Evolutionary conservation across 495 filamentous ascomycete species (phyloP).

Genomic region (Umbilicaria muhlenbergii): DNA sequence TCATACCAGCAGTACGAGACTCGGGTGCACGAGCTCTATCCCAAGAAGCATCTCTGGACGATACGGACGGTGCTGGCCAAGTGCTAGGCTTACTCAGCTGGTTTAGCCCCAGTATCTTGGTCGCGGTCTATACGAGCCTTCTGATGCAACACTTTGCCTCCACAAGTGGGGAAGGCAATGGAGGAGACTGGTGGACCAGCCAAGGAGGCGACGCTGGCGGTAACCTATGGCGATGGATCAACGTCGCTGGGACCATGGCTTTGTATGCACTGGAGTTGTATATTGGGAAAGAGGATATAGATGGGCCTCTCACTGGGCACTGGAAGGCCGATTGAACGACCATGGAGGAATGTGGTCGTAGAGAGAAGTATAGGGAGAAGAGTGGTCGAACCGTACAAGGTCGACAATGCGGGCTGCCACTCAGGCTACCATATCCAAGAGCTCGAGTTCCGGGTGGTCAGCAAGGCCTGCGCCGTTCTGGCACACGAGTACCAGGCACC

Average conservation of each 20-base stretch:
- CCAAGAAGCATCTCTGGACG: conserved; percentile 70
- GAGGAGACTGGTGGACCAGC: conserved; percentile 70
- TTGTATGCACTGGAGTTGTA: conserved; percentile 82
- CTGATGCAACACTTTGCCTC: conserved; percentile 87
- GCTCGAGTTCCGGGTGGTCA: too few relatives aligned
- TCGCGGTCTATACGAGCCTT: conserved; percentile 93
- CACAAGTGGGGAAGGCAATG: conserved; percentile 42
- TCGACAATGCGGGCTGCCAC: too few relatives aligned
- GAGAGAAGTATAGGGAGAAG: too few relatives aligned
- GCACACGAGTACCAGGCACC: too few relatives aligned
- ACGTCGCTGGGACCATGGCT: conserved; percentile 71
- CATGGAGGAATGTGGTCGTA: not conserved
- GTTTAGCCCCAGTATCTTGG: conserved; percentile 83
- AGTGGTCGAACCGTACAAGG: too few relatives aligned
- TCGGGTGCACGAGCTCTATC: conserved; percentile 66
- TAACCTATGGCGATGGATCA: conserved; percentile 86
- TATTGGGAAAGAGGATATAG: conserved; percentile 61
- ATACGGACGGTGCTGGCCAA: conserved; percentile 65
- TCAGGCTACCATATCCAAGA: too few relatives aligned
- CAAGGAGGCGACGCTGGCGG: conserved; percentile 66
- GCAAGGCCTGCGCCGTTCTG: too few relatives aligned
- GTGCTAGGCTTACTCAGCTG: conserved; percentile 70
- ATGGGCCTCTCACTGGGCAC: conserved; percentile 53
- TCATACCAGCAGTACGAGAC: conserved; percentile 85
- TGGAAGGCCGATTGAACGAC: conserved; percentile 76